Base-by-base conservation (phyloP, 371 early-diverging fungal genomes). In the Batkoa obscura region DNA sequence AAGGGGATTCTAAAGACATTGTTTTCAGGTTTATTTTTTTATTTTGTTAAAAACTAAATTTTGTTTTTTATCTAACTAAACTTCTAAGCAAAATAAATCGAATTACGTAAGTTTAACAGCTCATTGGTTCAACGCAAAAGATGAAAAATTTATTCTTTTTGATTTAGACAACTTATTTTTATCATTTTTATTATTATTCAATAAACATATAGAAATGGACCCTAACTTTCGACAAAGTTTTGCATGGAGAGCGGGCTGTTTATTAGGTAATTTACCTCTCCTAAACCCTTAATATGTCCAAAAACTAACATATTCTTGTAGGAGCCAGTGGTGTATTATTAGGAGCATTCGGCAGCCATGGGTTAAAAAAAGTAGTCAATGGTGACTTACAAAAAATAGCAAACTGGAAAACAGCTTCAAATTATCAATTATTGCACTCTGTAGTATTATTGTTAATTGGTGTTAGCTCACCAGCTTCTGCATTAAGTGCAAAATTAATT, bases 301-400 rank as follows among this genome's bases (percentile, higher is more conserved):
- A 35, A 49, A 31, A 30, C 4, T 49, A 3, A 30, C 8, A 49
- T 49, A 30, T 49, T 8, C 17, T 6, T 9, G 23, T 58, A 78
- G 86, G 87, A n/a, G 71, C 75, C 1, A 58, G 80, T 9, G 85
- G 79, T 43, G 71, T 86, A 37, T 73, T 69, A 36, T 65, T 80
- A 9, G 81, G 85, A 13, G 85, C 87, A 5, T 85, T 72, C 67
- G 87, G 88, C 39, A 72, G 83, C 0, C 88, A 87, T 54, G 85
- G 81, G 4, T 68, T 87, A 3, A 72, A 70, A 31, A 83, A 81
- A 58, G 59, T 71, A 10, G 74, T 80, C 36, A 69, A 72, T n/a
- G 71, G 76, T 52, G 75, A 78, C 36, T 67, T 70, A 0, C 72
- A 62, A 36, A 74, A 80, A 57, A 39, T 47, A 15, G 60, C 78